Evolutionary conservation across 176 grass and related monocot species (phyloP).

Genomic region (Saccharum officinarum): DNA sequence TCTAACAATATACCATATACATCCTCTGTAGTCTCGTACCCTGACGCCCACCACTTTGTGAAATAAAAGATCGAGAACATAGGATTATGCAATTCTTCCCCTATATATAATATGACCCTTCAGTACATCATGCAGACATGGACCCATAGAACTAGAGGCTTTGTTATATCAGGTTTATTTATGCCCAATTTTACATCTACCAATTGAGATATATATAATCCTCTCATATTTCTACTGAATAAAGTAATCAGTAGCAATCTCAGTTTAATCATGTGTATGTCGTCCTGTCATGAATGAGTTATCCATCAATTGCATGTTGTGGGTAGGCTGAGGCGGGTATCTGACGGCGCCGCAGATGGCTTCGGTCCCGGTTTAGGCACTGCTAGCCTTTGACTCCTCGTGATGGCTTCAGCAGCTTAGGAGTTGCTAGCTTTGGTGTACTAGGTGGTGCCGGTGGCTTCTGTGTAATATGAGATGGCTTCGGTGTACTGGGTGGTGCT

Average conservation of each 20-base stretch:
- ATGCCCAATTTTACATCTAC: background rate
- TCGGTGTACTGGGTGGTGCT: rapidly evolving
- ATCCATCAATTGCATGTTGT: background rate
- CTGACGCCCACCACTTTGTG: no score
- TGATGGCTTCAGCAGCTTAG: background rate
- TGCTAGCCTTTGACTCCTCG: background rate
- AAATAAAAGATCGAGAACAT: background rate
- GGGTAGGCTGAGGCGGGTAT: background rate
- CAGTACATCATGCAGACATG: background rate
- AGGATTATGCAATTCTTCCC: background rate
- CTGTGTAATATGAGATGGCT: background rate
- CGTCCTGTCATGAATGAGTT: background rate
- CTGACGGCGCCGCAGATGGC: background rate
- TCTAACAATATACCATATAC: no score
- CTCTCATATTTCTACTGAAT: background rate
- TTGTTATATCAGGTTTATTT: background rate
- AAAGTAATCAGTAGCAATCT: background rate
- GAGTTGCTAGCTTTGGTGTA: background rate
- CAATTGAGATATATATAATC: background rate
- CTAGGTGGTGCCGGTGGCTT: background rate
- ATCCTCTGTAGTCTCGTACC: no score
- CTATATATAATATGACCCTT: background rate
- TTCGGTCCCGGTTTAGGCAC: background rate
- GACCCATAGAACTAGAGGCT: background rate
- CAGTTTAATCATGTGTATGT: background rate